Base-by-base conservation (phyloP, 306 rosid species). In the Corylus heterophylla region DNA sequence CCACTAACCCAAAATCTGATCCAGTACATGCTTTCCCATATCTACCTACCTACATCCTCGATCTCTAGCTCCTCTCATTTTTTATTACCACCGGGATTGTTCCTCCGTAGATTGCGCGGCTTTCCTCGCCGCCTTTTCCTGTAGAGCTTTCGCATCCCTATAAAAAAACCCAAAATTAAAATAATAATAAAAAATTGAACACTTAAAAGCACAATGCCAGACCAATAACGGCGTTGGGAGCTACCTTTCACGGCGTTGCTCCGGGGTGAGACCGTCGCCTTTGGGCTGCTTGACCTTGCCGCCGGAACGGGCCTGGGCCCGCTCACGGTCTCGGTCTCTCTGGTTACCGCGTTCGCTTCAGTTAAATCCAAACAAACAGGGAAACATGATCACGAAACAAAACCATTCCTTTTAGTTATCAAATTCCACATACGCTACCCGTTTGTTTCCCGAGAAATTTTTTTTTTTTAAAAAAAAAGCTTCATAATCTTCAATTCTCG, bases 181-280 rank as follows among this genome's bases (percentile, higher is more conserved):
- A 68, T 47, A 12, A 74, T 22, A 56, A 6, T 1, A 9, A 51
- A 11, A 6, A 18, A 16, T 8, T 54, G 42, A 35, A 25, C 2
- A 52, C 4, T 16, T 17, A 44, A 59, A 49, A 20, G 7, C 17
- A 50, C 27, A 54, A 61, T 18, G 11, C 11, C 16, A 8, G 7
- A 52, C 7, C 37, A 52, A 12, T 75, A 14, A 13, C n/a, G 58
- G 12, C 69, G 20, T 8, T 58, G 74, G n/a, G n/a, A 31, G 37
- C 16, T 54, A 92, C 97, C 96, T 93, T 88, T 93, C 92, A 27
- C 97, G 90, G 84, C 93, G 98, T 54, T 93, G 96, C 69, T 93
- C 97, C 7, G 97, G 96, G 72, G 94, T 91, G 73, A 89, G 81
- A 29, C 98, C 97, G 54, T 93, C 97, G 74, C 0, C 5, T 79